These are phyloP conservation scores for Phialocephala subalpina DNA, from an alignment of 2,329 filamentous ascomycete species.

Conservation along the genomic window DNA sequence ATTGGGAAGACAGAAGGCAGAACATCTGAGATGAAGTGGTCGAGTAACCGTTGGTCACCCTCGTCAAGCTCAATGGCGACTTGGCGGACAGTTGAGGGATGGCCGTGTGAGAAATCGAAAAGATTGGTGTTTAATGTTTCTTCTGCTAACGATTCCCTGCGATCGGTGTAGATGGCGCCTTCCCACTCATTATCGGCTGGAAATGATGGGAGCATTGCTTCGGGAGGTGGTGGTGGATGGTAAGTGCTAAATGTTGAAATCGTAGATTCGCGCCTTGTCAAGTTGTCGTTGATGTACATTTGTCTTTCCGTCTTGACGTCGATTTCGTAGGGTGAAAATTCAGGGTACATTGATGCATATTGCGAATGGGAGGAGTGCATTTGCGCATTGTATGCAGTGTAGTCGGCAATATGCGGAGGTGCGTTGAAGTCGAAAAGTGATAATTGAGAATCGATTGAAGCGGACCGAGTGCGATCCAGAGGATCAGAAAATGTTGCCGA, in stretches of 20 bases:
- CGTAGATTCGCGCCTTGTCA: slow-evolving; percentile 84
- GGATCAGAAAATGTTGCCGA: slow-evolving; percentile 82
- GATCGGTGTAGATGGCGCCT: slow-evolving; percentile 68
- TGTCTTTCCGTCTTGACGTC: slow-evolving; percentile 96
- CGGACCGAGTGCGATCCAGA: slow-evolving; percentile 75
- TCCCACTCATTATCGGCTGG: slow-evolving; percentile 76
- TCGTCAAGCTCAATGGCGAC: slow-evolving; percentile 86
- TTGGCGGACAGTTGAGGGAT: slow-evolving; percentile 68
- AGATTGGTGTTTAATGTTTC: slow-evolving; percentile 78
- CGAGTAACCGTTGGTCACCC: slow-evolving; percentile 83
- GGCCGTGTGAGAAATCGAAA: slow-evolving; percentile 80
- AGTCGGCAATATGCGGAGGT: slow-evolving; percentile 60
- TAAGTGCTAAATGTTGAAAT: slow-evolving; percentile 94
- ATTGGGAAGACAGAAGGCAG: slow-evolving; percentile 91
- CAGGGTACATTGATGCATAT: slow-evolving; percentile 53
- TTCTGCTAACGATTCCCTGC: slow-evolving; percentile 68
- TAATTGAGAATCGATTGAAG: slow-evolving; percentile 82
- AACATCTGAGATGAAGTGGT: slow-evolving; percentile 91
- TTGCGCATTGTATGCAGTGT: slow-evolving; percentile 68
- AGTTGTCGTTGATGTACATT: slow-evolving; percentile 91
- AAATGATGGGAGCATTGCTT: slow-evolving; percentile 70
- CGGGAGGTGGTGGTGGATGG: slow-evolving; percentile 77
- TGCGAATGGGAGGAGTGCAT: slow-evolving; percentile 61
- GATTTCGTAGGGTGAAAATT: slow-evolving; percentile 86
- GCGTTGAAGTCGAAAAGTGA: slow-evolving; percentile 78